Conservation (phyloP, 495 filamentous ascomycete genomes). For the Xylaria acuta region DNA sequence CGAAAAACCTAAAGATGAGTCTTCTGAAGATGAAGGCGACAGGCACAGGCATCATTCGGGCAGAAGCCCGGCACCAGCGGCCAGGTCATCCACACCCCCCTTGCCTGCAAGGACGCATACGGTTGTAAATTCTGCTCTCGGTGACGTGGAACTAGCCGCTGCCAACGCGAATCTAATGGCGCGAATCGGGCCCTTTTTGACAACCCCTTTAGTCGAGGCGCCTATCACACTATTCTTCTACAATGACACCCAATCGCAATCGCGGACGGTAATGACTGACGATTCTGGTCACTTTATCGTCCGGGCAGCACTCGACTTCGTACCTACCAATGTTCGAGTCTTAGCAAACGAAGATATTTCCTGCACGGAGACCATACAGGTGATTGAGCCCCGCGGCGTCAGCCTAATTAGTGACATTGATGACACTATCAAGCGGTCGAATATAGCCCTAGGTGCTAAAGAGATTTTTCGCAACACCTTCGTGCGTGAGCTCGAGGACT, state of each 20-base stretch:
- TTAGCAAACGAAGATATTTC: conserved; percentile 87
- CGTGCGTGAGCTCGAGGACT: conserved; percentile 78
- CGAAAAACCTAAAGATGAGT: conserved; percentile 46
- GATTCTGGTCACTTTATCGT: conserved; percentile 85
- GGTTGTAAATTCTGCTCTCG: conserved; percentile 60
- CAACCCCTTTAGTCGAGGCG: conserved; percentile 72
- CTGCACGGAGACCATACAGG: conserved; percentile 71
- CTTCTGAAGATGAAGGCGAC: conserved; percentile 39
- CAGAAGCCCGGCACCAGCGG: conserved; percentile 34
- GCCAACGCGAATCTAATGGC: conserved; percentile 89
- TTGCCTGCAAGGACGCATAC: conserved; percentile 40
- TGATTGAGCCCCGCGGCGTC: conserved; percentile 81
- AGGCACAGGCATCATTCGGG: conserved; percentile 25
- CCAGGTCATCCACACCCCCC: conserved; percentile 43
- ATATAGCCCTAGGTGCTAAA: conserved; percentile 80
- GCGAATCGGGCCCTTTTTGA: conserved; percentile 85
- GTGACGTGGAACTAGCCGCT: conserved; percentile 69
- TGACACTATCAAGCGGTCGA: conserved; percentile 96
- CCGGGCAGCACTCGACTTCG: conserved; percentile 80
- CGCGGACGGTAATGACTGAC: conserved; percentile 79
- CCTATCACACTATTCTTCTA: conserved; percentile 94
- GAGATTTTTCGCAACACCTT: conserved; percentile 98
- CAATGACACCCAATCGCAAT: conserved; percentile 77
- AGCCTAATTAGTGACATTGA: conserved; percentile 98
- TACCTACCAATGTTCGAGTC: conserved; percentile 87